Percentiles rank a stretch among this genome's conserved stretches.
These are phyloP conservation scores for Glaciozyma antarctica DNA, from an alignment of 768 basidiomycete species.

Conservation along the genomic window DNA sequence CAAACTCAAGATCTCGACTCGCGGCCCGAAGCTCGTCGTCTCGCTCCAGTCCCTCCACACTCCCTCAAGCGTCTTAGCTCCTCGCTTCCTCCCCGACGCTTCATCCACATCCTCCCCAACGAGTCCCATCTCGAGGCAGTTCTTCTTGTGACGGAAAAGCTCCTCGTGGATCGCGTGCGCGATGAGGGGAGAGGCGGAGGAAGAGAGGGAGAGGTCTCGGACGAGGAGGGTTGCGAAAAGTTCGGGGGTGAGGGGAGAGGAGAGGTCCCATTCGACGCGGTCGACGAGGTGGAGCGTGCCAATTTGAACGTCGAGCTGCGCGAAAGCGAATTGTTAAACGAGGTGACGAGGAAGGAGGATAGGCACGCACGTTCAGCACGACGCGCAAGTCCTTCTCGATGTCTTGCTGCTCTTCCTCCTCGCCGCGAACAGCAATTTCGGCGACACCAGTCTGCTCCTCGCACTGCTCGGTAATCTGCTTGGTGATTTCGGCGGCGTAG, in stretches of 20 bases:
- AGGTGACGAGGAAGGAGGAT: background rate
- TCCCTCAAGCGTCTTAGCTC: constrained; percentile 69
- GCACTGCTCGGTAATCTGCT: constrained; percentile 79
- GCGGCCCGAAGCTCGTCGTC: constrained; percentile 77
- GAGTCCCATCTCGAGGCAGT: constrained; percentile 88
- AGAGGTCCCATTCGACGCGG: constrained; percentile 98
- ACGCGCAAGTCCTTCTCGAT: constrained; percentile 41
- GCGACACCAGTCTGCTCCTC: constrained; percentile 81
- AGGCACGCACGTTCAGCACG: constrained; percentile 41
- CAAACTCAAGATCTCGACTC: constrained; percentile 70
- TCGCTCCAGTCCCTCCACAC: constrained; percentile 96
- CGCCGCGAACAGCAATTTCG: constrained; percentile 44
- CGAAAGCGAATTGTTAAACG: background rate
- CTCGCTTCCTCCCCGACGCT: constrained; percentile 51
- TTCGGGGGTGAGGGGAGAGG: constrained; percentile 74
- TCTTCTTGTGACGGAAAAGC: constrained; percentile 86
- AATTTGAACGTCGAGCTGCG: constrained; percentile 94
- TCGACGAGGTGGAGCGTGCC: constrained; percentile 82
- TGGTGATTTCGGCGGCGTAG: constrained; percentile 69
- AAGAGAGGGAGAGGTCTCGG: constrained; percentile 72
- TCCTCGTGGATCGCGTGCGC: constrained; percentile 93
- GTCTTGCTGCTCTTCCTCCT: constrained; percentile 44
- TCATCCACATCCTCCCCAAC: constrained; percentile 49
- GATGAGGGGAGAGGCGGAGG: constrained; percentile 78
- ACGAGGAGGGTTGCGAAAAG: constrained; percentile 70